phyloP scores from a whole-genome alignment of 1,284 basidiomycete genomes.

The Leccinum subrobustum region DNA sequence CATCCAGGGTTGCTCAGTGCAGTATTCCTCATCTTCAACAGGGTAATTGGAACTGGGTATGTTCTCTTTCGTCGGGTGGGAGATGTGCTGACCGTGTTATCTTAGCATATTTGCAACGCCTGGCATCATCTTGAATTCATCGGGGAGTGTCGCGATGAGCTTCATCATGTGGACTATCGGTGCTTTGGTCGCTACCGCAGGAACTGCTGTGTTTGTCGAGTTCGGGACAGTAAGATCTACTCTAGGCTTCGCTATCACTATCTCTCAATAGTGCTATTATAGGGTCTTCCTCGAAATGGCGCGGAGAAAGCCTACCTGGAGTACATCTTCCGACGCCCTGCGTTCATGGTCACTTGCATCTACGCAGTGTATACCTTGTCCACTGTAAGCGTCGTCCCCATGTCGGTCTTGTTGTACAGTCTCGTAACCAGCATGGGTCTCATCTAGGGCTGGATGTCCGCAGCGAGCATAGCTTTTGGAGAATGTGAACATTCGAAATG shows the following conservation, averaged over 20 bases:
- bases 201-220: slow-evolving; percentile 72
- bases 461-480: slow-evolving; percentile 61
- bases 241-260: not conserved
- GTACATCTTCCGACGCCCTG: slow-evolving; percentile 63
- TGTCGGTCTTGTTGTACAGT: not conserved
- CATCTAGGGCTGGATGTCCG: slow-evolving; percentile 49
- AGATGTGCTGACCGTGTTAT: not conserved
- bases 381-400: slow-evolving; percentile 41
- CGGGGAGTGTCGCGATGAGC: slow-evolving; percentile 63
- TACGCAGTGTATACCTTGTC: slow-evolving; percentile 62
- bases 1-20: slow-evolving; percentile 55
- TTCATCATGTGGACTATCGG: slow-evolving; percentile 73
- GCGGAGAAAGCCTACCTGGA: slow-evolving; percentile 80
- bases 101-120: slow-evolving; percentile 74
- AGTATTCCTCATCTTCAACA: slow-evolving; percentile 71
- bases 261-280: not conserved
- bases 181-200: slow-evolving; percentile 57
- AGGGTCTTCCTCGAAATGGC: slow-evolving; percentile 69
- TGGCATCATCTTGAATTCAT: slow-evolving; percentile 61
- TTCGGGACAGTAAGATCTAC: slow-evolving; percentile 58
- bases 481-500: slow-evolving; percentile 47
- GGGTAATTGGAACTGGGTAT: slow-evolving; percentile 75
- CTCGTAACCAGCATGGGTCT: not conserved
- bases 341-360: slow-evolving; percentile 57
- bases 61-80: slow-evolving; percentile 13